Conservation (phyloP, 305 asterid genomes). For the Fraxinus greggii region DNA sequence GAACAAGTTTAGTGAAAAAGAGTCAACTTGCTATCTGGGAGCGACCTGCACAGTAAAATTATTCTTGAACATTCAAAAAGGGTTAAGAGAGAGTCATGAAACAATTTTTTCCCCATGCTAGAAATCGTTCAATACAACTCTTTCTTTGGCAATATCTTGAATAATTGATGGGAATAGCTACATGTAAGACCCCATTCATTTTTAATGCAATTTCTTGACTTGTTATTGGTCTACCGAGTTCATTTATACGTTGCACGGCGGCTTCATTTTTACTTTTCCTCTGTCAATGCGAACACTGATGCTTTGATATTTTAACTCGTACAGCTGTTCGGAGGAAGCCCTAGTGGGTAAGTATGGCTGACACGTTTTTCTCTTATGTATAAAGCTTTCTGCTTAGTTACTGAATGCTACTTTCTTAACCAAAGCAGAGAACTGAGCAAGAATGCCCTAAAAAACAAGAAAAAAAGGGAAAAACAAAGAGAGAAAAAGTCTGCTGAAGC, state of each 20-base stretch:
- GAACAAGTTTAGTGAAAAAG: neutral
- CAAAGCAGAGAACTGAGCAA: conserved; percentile 73
- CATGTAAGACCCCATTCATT: neutral
- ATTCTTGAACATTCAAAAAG: neutral
- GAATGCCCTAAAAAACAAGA: conserved; percentile 83
- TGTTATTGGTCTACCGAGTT: neutral
- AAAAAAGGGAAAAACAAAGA: conserved; percentile 77
- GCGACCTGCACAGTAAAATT: neutral
- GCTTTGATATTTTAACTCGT: conserved; percentile 18
- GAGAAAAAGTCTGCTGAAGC: conserved; percentile 80
- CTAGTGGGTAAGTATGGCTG: conserved; percentile 57
- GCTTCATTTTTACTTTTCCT: neutral
- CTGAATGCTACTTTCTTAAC: neutral
- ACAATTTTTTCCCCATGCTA: neutral
- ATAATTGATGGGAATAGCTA: neutral
- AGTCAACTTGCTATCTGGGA: neutral
- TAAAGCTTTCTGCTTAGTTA: conserved; percentile 10
- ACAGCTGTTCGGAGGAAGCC: conserved; percentile 75
- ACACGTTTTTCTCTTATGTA: neutral
- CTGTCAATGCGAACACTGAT: conserved; percentile 25
- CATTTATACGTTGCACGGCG: neutral
- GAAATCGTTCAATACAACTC: neutral
- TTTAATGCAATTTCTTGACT: neutral
- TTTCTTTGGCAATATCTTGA: neutral
- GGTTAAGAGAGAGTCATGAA: neutral